Evolutionary conservation across 2,329 filamentous ascomycete species (phyloP).

Genomic region (Orbilia quercus): DNA sequence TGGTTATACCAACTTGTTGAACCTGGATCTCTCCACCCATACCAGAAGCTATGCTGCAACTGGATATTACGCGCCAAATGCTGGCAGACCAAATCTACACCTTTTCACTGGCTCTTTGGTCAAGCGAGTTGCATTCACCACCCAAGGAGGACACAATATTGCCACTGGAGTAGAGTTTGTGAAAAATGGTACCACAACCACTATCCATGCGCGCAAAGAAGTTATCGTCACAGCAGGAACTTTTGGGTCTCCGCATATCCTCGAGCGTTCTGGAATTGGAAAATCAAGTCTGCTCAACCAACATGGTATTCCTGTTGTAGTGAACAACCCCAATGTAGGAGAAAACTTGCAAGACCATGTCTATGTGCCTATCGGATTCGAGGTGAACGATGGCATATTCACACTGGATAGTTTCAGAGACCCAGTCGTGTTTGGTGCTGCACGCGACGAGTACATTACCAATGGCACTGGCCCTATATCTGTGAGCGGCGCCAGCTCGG

Average conservation of each 20-base stretch:
- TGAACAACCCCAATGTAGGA: slow-evolving; percentile 63
- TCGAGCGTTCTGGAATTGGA: slow-evolving; percentile 67
- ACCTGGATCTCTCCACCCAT: slow-evolving; percentile 38
- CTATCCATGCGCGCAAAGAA: slow-evolving; percentile 61
- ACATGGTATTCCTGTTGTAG: slow-evolving; percentile 62
- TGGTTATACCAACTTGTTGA: slow-evolving; percentile 59
- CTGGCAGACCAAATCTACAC: slow-evolving; percentile 65
- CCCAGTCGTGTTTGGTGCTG: slow-evolving; percentile 25
- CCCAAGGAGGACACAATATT: slow-evolving; percentile 58
- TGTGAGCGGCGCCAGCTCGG: slow-evolving; percentile 36
- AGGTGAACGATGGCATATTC: slow-evolving; percentile 47
- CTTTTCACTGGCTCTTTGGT: slow-evolving; percentile 67
- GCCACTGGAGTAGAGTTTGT: slow-evolving; percentile 65
- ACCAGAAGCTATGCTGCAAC: slow-evolving; percentile 62
- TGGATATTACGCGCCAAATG: slow-evolving; percentile 64
- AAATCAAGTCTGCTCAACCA: slow-evolving; percentile 62
- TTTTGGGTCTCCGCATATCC: slow-evolving; percentile 64
- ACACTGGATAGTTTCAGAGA: slow-evolving; percentile 50
- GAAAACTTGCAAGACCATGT: slow-evolving; percentile 62
- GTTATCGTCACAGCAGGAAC: slow-evolving; percentile 67
- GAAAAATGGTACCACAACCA: slow-evolving; percentile 61
- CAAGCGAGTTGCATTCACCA: slow-evolving; percentile 65
- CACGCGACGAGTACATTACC: slow-evolving; percentile 32
- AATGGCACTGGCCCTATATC: slow-evolving; percentile 41
- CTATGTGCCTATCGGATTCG: slow-evolving; percentile 43